Conservation (phyloP, 2,329 filamentous ascomycete genomes). For the Aureobasidium sp. region DNA sequence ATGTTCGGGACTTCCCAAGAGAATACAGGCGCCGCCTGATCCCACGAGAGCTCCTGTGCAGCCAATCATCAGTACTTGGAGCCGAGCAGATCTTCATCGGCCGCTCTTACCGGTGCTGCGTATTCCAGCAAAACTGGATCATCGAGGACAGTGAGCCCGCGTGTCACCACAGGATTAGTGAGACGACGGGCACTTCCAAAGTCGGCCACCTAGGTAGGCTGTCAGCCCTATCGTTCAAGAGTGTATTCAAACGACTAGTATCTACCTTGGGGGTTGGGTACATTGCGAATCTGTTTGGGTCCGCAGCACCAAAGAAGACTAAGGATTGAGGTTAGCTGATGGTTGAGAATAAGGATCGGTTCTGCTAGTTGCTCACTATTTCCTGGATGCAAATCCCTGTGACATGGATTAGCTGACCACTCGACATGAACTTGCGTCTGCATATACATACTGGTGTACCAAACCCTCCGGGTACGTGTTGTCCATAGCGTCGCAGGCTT, state of each 20-base stretch:
- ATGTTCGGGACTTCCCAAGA: not conserved
- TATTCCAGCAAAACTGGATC: not conserved
- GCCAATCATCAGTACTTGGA: not conserved
- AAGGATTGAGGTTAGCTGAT: too few relatives aligned
- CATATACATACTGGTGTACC: not conserved
- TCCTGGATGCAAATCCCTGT: conserved; percentile 1
- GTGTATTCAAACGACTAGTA: too few relatives aligned
- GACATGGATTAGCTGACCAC: not conserved
- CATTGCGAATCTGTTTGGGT: not conserved
- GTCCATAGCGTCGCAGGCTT: not conserved
- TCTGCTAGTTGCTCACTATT: not conserved
- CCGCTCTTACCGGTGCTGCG: not conserved
- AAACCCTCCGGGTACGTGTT: not conserved
- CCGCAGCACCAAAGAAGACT: not conserved
- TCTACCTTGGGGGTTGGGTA: not conserved
- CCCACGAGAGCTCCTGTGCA: not conserved
- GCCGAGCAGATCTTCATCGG: too few relatives aligned
- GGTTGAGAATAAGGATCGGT: too few relatives aligned
- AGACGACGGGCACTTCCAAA: not conserved
- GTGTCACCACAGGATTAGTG: not conserved
- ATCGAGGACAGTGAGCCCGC: not conserved
- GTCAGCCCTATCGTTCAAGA: not conserved
- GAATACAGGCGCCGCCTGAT: too few relatives aligned
- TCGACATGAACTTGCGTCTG: not conserved
- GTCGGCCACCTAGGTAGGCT: not conserved